A percentile compares a stretch with the other conserved stretches of the same genome.
Evolutionary conservation across 106 monocot genomes (phyloP).

Genomic region (Allium fistulosum): DNA sequence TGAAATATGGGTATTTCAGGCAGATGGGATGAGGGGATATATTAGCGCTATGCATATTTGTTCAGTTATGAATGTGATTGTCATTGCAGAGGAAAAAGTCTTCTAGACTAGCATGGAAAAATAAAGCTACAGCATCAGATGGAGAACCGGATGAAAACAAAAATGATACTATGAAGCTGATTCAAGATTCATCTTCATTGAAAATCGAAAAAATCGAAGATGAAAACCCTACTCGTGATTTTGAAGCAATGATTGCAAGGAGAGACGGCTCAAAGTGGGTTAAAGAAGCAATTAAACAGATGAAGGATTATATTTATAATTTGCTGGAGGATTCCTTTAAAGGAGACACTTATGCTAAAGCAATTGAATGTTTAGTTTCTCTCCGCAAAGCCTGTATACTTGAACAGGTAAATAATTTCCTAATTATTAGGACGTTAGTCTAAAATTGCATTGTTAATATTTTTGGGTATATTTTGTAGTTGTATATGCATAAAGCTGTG

Average conservation of each 20-base stretch:
- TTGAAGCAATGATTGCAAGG: slow-evolving; percentile 74
- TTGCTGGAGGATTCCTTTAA: slow-evolving; percentile 69
- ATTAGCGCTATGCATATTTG: too few relatives aligned
- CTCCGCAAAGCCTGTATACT: slow-evolving; percentile 78
- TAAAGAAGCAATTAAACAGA: slow-evolving; percentile 57
- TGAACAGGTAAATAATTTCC: slow-evolving; percentile 57
- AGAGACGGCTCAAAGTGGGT: slow-evolving; percentile 77
- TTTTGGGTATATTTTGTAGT: too few relatives aligned
- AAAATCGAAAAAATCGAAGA: slow-evolving; percentile 58
- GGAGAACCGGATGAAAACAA: slow-evolving; percentile 20
- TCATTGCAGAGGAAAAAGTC: slow-evolving; percentile 50
- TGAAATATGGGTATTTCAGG: too few relatives aligned
- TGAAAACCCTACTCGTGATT: slow-evolving; percentile 65
- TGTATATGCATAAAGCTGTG: too few relatives aligned
- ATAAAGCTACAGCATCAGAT: slow-evolving; percentile 19
- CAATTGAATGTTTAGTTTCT: slow-evolving; percentile 68
- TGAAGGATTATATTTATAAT: slow-evolving; percentile 59
- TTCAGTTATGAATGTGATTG: too few relatives aligned
- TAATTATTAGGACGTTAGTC: too few relatives aligned
- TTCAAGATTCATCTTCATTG: not conserved
- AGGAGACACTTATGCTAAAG: slow-evolving; percentile 49
- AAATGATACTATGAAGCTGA: slow-evolving; percentile 9
- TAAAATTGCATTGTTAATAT: not conserved
- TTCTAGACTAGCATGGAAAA: slow-evolving; percentile 27
- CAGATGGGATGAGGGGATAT: too few relatives aligned